Conservation (phyloP, 768 basidiomycete genomes). For the Naganishia onofrii region DNA sequence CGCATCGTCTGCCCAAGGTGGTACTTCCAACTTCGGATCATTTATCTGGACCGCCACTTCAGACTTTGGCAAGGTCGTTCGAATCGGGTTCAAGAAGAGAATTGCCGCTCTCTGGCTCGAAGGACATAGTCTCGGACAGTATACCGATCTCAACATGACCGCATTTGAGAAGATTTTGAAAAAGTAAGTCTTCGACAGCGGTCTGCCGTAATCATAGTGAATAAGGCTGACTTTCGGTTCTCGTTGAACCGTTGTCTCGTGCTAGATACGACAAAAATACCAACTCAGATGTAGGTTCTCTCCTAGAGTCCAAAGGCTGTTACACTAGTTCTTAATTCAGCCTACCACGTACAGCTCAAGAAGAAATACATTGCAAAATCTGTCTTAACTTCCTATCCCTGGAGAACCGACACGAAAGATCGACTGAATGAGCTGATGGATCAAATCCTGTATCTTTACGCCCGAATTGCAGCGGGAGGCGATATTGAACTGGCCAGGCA, state of each 20-base stretch:
- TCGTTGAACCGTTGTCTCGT: constrained; percentile 26
- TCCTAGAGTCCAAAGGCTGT: constrained; percentile 46
- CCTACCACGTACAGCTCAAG: constrained; percentile 60
- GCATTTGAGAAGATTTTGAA: constrained; percentile 94
- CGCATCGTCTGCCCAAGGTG: constrained; percentile 31
- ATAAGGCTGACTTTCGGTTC: neutral
- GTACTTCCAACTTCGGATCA: constrained; percentile 10
- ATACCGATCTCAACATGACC: constrained; percentile 85
- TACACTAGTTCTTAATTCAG: neutral
- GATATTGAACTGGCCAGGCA: constrained; percentile 69
- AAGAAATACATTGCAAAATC: constrained; percentile 69
- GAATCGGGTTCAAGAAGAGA: constrained; percentile 81
- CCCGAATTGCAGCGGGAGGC: constrained; percentile 76
- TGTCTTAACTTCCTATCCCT: constrained; percentile 69
- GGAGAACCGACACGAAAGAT: constrained; percentile 64
- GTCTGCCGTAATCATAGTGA: neutral
- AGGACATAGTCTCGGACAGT: constrained; percentile 73
- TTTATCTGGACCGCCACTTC: constrained; percentile 72
- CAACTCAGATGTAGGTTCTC: constrained; percentile 50
- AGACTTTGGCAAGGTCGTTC: constrained; percentile 79
- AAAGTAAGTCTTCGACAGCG: constrained; percentile 62
- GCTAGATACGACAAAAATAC: constrained; percentile 90
- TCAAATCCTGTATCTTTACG: constrained; percentile 68
- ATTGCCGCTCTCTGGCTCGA: constrained; percentile 79
- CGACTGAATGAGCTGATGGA: constrained; percentile 62